A percentile compares a stretch with the other conserved stretches of the same genome.
phyloP scores from a whole-genome alignment of 768 basidiomycete genomes.

The Phaeotremella skinneri region DNA sequence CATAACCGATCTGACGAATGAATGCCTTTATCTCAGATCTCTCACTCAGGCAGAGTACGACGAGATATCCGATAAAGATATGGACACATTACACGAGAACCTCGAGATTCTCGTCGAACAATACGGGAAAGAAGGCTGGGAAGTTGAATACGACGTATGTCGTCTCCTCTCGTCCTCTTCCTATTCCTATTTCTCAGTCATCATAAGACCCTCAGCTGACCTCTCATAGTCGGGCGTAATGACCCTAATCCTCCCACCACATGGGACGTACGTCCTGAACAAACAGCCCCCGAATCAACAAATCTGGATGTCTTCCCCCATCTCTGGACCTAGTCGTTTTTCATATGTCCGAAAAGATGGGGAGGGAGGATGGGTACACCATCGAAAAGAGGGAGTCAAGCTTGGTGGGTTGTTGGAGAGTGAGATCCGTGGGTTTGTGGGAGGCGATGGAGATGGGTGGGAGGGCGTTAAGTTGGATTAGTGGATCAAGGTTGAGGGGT shows the following conservation, averaged over 20 bases:
- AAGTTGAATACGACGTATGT: slow-evolving; percentile 50
- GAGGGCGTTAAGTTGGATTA: slow-evolving; percentile 28
- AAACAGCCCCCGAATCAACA: slow-evolving; percentile 52
- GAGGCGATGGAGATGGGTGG: slow-evolving; percentile 27
- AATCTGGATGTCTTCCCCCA: slow-evolving; percentile 49
- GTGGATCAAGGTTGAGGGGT: neutral
- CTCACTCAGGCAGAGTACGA: slow-evolving; percentile 41
- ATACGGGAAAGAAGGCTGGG: slow-evolving; percentile 42
- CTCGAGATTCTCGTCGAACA: slow-evolving; percentile 44
- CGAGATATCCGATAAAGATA: slow-evolving; percentile 36
- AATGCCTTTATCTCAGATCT: slow-evolving; percentile 12
- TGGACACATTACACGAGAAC: slow-evolving; percentile 47
- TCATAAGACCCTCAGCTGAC: neutral
- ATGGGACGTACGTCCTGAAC: slow-evolving; percentile 52
- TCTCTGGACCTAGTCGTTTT: slow-evolving; percentile 48
- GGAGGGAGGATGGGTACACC: slow-evolving; percentile 48
- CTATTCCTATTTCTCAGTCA: neutral
- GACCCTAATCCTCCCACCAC: slow-evolving; percentile 44
- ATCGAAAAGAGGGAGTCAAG: slow-evolving; percentile 28
- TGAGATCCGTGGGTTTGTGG: slow-evolving; percentile 36
- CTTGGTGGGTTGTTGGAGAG: slow-evolving; percentile 39
- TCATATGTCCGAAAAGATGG: slow-evolving; percentile 27
- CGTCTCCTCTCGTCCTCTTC: neutral
- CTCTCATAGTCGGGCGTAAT: slow-evolving; percentile 48
- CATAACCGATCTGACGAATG: neutral